phyloP scores from a whole-genome alignment of 2,329 filamentous ascomycete genomes.

The Colletotrichum lupini region DNA sequence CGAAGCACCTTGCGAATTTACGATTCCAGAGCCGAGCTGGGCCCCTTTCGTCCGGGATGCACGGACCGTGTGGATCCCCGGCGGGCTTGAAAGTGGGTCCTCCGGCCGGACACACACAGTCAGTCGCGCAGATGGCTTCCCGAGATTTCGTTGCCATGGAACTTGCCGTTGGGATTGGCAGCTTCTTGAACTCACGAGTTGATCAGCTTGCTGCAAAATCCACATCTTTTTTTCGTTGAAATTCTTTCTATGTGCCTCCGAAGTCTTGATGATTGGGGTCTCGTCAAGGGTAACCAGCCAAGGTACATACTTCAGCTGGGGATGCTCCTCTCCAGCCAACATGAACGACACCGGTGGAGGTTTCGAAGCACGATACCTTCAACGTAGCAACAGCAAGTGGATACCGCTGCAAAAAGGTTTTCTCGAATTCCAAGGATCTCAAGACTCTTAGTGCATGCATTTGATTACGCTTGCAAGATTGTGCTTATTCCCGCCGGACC shows the following conservation, averaged over 20 bases:
- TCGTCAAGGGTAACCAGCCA: no score
- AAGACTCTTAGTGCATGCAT: neutral
- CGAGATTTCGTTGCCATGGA: conserved; percentile 11
- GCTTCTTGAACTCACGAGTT: neutral
- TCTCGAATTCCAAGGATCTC: neutral
- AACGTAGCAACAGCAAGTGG: neutral
- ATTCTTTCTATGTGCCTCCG: neutral
- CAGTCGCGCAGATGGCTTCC: neutral
- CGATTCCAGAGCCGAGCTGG: neutral
- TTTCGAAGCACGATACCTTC: no score
- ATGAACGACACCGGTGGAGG: no score
- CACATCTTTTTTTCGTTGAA: neutral
- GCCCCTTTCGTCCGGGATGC: conserved; percentile 32
- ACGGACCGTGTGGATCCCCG: neutral
- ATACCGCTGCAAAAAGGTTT: conserved; percentile 7
- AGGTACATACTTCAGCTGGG: no score
- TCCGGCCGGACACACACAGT: conserved; percentile 13
- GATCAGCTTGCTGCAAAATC: neutral
- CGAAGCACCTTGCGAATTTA: no score
- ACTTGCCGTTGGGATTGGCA: neutral
- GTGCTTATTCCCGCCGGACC: conserved; percentile 24
- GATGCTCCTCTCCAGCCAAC: neutral
- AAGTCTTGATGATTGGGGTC: no score
- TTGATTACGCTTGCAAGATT: conserved; percentile 3
- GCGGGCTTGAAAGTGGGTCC: neutral